A percentile compares a stretch with the other conserved stretches of the same genome.
These are phyloP conservation scores for Phylloporus rhodoxanthus DNA, from an alignment of 768 basidiomycete genomes.

Conservation along the genomic window DNA sequence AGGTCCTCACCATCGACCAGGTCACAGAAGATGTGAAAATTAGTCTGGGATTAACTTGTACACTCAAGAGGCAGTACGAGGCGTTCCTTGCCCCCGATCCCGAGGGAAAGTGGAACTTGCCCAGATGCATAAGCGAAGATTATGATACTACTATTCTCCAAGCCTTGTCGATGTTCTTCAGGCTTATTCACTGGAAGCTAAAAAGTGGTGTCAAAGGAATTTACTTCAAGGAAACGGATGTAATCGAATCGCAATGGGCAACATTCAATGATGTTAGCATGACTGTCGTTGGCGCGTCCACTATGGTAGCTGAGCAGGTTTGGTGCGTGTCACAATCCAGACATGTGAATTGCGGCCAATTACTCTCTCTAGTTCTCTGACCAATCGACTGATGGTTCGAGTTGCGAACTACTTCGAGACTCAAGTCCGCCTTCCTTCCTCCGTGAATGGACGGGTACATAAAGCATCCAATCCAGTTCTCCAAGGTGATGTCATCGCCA, in stretches of 20 bases:
- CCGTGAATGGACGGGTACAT: conserved; percentile 29
- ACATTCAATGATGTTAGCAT: conserved; percentile 91
- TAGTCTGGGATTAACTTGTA: conserved; percentile 85
- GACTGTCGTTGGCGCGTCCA: conserved; percentile 79
- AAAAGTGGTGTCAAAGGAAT: conserved; percentile 89
- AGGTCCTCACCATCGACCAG: conserved; percentile 87
- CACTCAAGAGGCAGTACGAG: conserved; percentile 92
- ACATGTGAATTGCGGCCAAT: background rate
- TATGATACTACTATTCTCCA: conserved; percentile 89
- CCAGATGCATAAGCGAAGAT: conserved; percentile 81
- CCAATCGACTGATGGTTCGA: conserved; percentile 87
- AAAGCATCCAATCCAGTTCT: conserved; percentile 31
- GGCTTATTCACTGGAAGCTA: conserved; percentile 90
- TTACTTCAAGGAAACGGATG: conserved; percentile 96
- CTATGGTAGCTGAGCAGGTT: conserved; percentile 90
- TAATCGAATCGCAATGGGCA: conserved; percentile 95
- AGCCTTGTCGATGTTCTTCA: conserved; percentile 85
- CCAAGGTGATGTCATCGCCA: conserved; percentile 33
- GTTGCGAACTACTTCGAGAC: conserved; percentile 93
- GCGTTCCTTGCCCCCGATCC: conserved; percentile 86
- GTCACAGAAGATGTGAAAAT: conserved; percentile 90
- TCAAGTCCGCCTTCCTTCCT: conserved; percentile 73
- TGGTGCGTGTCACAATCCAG: conserved; percentile 51
- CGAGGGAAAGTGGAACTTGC: conserved; percentile 82
- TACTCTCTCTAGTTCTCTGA: conserved; percentile 59